Percentiles rank a stretch among this genome's conserved stretches.
Evolutionary conservation across 768 basidiomycete genomes (phyloP).

Genomic region (Termitomyces sp.): DNA sequence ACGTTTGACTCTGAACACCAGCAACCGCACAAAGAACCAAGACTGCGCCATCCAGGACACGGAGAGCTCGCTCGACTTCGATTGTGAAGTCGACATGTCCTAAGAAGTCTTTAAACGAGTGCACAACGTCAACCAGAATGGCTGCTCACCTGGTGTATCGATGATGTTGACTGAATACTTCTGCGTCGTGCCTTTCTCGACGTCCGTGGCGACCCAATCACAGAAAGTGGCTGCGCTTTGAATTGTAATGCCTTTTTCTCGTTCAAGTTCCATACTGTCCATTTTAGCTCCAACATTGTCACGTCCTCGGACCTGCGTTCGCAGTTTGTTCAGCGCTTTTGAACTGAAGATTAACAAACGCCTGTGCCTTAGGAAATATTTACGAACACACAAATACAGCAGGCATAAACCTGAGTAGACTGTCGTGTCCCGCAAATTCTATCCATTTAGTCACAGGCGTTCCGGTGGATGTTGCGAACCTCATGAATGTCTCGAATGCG

Average conservation of each 20-base stretch:
- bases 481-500: slow-evolving; percentile 95
- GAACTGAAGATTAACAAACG: slow-evolving; percentile 9
- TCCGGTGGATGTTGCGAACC: slow-evolving; percentile 40
- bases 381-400: slow-evolving; percentile 9
- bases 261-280: slow-evolving; percentile 99
- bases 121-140: background rate
- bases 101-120: slow-evolving; percentile 19
- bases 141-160: slow-evolving; percentile 81
- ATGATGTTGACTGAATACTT: slow-evolving; percentile 97
- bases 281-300: slow-evolving; percentile 99
- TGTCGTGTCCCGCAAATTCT: slow-evolving; percentile 4
- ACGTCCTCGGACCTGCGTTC: slow-evolving; percentile 76
- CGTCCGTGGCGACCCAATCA: slow-evolving; percentile 81
- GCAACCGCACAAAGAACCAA: slow-evolving; percentile 95
- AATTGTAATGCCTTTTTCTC: slow-evolving; percentile 99
- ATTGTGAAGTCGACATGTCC: slow-evolving; percentile 99
- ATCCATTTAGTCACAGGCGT: slow-evolving; percentile 14
- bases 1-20: slow-evolving; percentile 98
- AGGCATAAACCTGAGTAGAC: background rate
- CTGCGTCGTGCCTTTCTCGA: slow-evolving; percentile 53
- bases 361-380: slow-evolving; percentile 15
- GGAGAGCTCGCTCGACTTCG: slow-evolving; percentile 94
- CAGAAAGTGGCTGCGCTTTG: slow-evolving; percentile 98
- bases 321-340: slow-evolving; percentile 2
- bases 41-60: slow-evolving; percentile 95